These are phyloP conservation scores for Naganishia randhawae DNA, from an alignment of 768 basidiomycete species.

Conservation along the genomic window DNA sequence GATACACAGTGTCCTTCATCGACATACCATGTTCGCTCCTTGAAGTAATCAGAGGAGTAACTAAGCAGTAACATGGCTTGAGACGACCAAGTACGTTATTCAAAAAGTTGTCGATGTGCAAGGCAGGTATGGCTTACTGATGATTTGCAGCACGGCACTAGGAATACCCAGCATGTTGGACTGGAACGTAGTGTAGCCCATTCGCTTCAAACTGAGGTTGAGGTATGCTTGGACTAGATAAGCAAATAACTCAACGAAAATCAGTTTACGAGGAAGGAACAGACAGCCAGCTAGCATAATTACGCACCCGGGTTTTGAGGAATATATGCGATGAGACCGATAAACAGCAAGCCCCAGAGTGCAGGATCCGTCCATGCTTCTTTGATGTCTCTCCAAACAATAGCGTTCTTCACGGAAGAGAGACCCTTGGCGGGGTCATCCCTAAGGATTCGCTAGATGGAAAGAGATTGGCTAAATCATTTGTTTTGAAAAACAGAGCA, in stretches of 20 bases:
- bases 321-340: conserved; percentile 27
- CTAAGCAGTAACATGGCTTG: conserved; percentile 55
- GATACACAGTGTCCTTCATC: no score
- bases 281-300: background rate
- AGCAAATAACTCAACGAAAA: conserved; percentile 55
- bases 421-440: conserved; percentile 64
- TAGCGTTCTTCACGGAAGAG: conserved; percentile 26
- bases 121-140: conserved; percentile 14
- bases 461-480: conserved; percentile 43
- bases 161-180: conserved; percentile 65
- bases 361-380: conserved; percentile 28
- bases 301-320: conserved; percentile 16
- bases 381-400: conserved; percentile 25
- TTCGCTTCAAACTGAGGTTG: conserved; percentile 60
- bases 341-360: conserved; percentile 28
- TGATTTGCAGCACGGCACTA: conserved; percentile 57
- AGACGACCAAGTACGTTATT: background rate
- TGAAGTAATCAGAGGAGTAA: conserved; percentile 59
- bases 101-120: no score
- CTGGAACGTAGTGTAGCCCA: conserved; percentile 64
- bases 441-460: conserved; percentile 55
- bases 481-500: background rate
- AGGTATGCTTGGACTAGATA: conserved; percentile 63
- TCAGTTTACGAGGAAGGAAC: background rate
- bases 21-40: conserved; percentile 55